These are phyloP conservation scores for Dioscorea dumetorum DNA, from an alignment of 106 monocot genomes.

Conservation along the genomic window DNA sequence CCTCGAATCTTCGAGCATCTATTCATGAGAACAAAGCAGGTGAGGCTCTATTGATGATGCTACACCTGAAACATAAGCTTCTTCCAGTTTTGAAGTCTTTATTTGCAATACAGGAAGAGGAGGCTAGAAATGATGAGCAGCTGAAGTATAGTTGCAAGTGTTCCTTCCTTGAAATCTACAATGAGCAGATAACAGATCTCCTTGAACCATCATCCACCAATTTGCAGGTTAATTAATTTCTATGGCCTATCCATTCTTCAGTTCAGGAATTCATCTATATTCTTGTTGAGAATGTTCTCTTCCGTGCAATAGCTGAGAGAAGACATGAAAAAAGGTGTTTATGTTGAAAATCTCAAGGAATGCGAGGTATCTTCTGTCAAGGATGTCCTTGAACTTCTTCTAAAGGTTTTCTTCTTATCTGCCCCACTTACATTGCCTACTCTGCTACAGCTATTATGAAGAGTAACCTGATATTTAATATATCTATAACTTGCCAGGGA, in stretches of 20 bases:
- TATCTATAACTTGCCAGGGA: slow-evolving; percentile 24
- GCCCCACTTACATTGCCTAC: neutral
- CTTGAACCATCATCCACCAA: slow-evolving; percentile 70
- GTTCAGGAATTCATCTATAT: neutral
- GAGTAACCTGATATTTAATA: neutral
- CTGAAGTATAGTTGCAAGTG: slow-evolving; percentile 65
- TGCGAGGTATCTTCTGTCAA: slow-evolving; percentile 42
- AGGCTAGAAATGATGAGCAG: slow-evolving; percentile 32
- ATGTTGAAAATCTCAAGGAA: slow-evolving; percentile 68
- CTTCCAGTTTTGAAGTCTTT: neutral
- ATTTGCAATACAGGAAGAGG: slow-evolving; percentile 47
- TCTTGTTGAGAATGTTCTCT: neutral
- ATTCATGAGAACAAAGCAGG: slow-evolving; percentile 61
- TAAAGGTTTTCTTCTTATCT: slow-evolving; percentile 28
- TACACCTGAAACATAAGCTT: neutral
- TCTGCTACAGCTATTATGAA: neutral
- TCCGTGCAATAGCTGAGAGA: slow-evolving; percentile 48
- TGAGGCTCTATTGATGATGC: slow-evolving; percentile 4
- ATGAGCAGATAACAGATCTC: slow-evolving; percentile 82
- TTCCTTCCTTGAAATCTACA: slow-evolving; percentile 80
- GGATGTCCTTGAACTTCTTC: slow-evolving; percentile 48
- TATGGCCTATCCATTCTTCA: too few relatives aligned
- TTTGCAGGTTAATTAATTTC: slow-evolving; percentile 50
- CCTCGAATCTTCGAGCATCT: slow-evolving; percentile 73
- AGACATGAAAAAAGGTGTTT: slow-evolving; percentile 64